phyloP scores from a whole-genome alignment of 495 filamentous ascomycete species.

The Podospora tetraspora region DNA sequence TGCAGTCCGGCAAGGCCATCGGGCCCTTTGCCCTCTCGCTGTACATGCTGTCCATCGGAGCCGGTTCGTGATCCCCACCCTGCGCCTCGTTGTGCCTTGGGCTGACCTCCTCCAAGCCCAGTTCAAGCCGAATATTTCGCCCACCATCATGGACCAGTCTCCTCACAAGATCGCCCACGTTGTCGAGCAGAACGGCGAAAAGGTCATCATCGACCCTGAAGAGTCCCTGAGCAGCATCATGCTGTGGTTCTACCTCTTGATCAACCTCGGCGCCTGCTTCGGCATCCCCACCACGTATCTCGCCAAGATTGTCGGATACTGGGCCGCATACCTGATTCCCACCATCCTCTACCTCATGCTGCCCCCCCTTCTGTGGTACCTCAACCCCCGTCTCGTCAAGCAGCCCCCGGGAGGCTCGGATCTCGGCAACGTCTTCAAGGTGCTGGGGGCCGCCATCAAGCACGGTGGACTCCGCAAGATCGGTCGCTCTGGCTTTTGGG shows the following conservation, averaged over 20 bases:
- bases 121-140: slow-evolving; percentile 64
- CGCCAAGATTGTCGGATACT: slow-evolving; percentile 56
- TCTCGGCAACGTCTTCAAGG: slow-evolving; percentile 49
- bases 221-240: slow-evolving; percentile 67
- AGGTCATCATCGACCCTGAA: slow-evolving; percentile 68
- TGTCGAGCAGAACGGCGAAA: slow-evolving; percentile 62
- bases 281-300: slow-evolving; percentile 44
- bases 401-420: slow-evolving; percentile 50
- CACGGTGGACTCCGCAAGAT: slow-evolving; percentile 47
- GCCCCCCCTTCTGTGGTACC: slow-evolving; percentile 44
- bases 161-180: slow-evolving; percentile 50
- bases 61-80: slow-evolving; percentile 46
- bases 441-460: slow-evolving; percentile 44
- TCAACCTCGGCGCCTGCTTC: slow-evolving; percentile 69
- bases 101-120: slow-evolving; percentile 21
- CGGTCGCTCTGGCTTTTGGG: slow-evolving; percentile 53
- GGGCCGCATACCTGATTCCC: slow-evolving; percentile 66
- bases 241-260: slow-evolving; percentile 62
- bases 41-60: slow-evolving; percentile 53
- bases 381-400: slow-evolving; percentile 46
- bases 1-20: slow-evolving; percentile 51
- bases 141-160: slow-evolving; percentile 69
- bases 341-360: slow-evolving; percentile 53
- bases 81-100: neutral
- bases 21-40: slow-evolving; percentile 53